A percentile compares a stretch with the other conserved stretches of the same genome.
phyloP scores from a whole-genome alignment of 169 alveolate species.

The Cryptosporidium baileyi region DNA sequence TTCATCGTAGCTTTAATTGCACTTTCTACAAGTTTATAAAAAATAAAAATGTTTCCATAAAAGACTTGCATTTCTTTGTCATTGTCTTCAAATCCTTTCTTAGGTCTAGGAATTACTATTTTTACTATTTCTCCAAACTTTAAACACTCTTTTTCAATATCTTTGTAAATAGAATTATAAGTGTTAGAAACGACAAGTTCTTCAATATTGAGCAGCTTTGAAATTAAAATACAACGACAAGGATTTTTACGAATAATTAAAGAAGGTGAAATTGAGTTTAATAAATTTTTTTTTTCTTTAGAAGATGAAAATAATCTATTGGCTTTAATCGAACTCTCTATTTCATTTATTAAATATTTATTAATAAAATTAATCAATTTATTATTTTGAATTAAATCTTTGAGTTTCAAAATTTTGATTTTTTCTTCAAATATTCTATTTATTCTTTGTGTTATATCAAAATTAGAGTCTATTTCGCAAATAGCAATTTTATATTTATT shows the following conservation, averaged over 20 bases:
- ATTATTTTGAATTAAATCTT: background rate
- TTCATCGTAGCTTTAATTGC: slow-evolving; percentile 42
- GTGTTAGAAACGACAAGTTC: background rate
- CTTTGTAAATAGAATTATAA: background rate
- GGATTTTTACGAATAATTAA: slow-evolving; percentile 21
- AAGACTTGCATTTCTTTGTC: background rate
- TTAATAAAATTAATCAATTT: background rate
- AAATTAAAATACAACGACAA: slow-evolving; percentile 57
- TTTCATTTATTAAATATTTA: background rate
- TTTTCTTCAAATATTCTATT: background rate
- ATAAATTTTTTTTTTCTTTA: background rate
- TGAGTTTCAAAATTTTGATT: background rate
- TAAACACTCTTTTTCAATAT: slow-evolving; percentile 1
- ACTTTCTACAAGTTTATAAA: slow-evolving; percentile 15
- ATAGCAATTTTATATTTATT: slow-evolving; percentile 25
- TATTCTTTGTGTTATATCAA: background rate
- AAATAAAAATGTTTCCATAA: slow-evolving; percentile 30
- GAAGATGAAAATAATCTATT: background rate
- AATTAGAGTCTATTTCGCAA: slow-evolving; percentile 1
- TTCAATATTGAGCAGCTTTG: slow-evolving; percentile 15
- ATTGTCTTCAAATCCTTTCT: background rate
- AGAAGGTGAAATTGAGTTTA: background rate
- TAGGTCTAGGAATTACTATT: slow-evolving; percentile 1
- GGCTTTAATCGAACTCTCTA: background rate
- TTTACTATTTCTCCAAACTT: slow-evolving; percentile 26